phyloP scores from a whole-genome alignment of 1,284 basidiomycete genomes.

The Moesziomyces antarcticus region DNA sequence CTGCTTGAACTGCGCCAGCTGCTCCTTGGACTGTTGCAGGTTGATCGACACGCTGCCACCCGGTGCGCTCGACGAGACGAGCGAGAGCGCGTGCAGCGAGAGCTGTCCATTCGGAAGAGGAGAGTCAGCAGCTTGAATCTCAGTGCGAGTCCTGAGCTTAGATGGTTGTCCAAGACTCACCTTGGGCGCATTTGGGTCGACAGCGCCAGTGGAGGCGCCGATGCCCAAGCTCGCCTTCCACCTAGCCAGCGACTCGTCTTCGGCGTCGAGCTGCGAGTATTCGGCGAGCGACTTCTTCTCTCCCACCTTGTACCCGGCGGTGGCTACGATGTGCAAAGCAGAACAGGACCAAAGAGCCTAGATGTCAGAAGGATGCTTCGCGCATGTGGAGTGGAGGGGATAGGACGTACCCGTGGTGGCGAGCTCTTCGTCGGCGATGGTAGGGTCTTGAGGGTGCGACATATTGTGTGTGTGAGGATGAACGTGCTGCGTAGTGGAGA shows the following conservation, averaged over 20 bases:
- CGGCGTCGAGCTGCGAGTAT: constrained; percentile 76
- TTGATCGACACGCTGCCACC: constrained; percentile 69
- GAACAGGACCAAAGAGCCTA: not conserved
- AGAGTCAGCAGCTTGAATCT: constrained; percentile 2
- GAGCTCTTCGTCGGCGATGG: constrained; percentile 50
- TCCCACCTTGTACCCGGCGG: constrained; percentile 67
- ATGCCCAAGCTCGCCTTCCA: constrained; percentile 93
- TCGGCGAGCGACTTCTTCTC: constrained; percentile 71
- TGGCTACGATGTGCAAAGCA: constrained; percentile 34
- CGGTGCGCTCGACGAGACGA: constrained; percentile 68
- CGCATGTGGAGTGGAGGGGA: not conserved
- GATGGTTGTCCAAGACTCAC: constrained; percentile 9
- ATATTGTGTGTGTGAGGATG: constrained; percentile 17
- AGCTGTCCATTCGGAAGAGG: constrained; percentile 26
- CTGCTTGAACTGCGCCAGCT: constrained; percentile 71
- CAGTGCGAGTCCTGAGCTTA: not conserved
- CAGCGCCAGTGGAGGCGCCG: constrained; percentile 69
- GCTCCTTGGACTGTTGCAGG: constrained; percentile 69
- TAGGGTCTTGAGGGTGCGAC: constrained; percentile 52
- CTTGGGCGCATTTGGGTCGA: constrained; percentile 64
- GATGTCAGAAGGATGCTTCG: not conserved
- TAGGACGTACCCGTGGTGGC: constrained; percentile 43
- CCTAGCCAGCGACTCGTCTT: constrained; percentile 81
- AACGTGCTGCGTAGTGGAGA: not conserved
- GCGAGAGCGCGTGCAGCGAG: constrained; percentile 68